Evolutionary conservation across 1,284 basidiomycete genomes (phyloP), one percentile per base, ranked within the genome.

Genomic region (Hypsizygus ulmarius): DNA sequence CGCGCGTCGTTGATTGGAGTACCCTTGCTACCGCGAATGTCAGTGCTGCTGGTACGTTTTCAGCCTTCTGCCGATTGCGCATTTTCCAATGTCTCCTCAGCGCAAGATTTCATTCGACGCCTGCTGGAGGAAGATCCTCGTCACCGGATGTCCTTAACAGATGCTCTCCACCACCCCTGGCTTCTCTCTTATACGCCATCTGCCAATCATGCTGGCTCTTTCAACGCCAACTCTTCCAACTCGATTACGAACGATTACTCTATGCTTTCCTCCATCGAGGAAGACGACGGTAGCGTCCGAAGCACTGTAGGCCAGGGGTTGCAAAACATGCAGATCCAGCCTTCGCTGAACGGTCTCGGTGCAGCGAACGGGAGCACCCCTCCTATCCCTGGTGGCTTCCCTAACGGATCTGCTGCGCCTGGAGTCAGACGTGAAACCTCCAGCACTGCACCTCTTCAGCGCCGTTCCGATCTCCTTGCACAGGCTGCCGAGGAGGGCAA

Each of bases 1-100:
- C 64, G 25, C 82, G 90, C 9, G 64, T 55, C 2, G 77, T 90
- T 41, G 82, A 90, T 51, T 88, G 84, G 80, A 52, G 61, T 1
- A 60, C 69, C 15, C 72, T 94, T 11, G 28, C 35, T 1, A 51
- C 47, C 5, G 43, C 34, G 45, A 63, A 16, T 42, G 66, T 66
- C 30, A 65, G 61, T 18, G 16, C 49, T 10, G 58, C 67, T 45
- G 65, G 70, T 71, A 39, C 19, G 55, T 49, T 12, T 25, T 15
- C 18, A 29, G 36, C 33, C 7, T 37, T 9, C 29, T 28, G 1
- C 38, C 12, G 8, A 32, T 11, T n/a, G 7, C 5, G 15, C 40
- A 33, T 38, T n/a, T 25, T 18, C 39, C 37, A 18, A 10, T 15
- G 18, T 58, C 18, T 50, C 27, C 21, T 37, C 46, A 70, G 68